These are phyloP conservation scores for Stentor coeruleus DNA, from an alignment of 73 alveolate species.

Conservation along the genomic window DNA sequence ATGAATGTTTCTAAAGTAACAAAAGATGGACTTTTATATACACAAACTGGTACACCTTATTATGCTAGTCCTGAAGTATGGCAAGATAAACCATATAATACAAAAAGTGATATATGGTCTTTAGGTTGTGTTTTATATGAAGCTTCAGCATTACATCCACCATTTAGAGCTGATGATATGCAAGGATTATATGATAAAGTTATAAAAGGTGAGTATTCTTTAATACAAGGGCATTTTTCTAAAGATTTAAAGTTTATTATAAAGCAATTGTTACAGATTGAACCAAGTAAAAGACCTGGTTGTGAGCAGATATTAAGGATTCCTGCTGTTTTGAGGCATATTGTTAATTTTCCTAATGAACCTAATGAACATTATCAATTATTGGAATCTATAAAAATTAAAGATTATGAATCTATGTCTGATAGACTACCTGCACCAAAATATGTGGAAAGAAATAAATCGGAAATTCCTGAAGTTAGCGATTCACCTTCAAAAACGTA, in stretches of 20 bases:
- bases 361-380: too few species aligned
- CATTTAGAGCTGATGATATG: constrained; percentile 72
- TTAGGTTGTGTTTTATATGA: constrained; percentile 72
- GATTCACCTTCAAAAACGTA: too few species aligned
- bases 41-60: constrained; percentile 73
- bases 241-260: constrained; percentile 46
- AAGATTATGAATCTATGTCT: too few species aligned
- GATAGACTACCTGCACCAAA: too few species aligned
- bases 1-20: constrained; percentile 65
- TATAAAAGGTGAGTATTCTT: constrained; percentile 47
- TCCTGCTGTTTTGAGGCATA: constrained; percentile 48
- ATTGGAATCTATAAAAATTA: too few species aligned
- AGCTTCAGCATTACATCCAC: constrained; percentile 56
- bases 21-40: constrained; percentile 47
- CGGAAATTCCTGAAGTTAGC: too few species aligned
- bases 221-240: constrained; percentile 53
- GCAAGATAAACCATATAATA: constrained; percentile 67
- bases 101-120: constrained; percentile 74
- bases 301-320: constrained; percentile 55
- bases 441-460: too few species aligned
- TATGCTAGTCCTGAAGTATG: constrained; percentile 77
- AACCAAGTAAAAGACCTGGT: constrained; percentile 52
- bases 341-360: constrained; percentile 53
- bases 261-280: constrained; percentile 42
- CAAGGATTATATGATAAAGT: constrained; percentile 61